These are phyloP conservation scores for Phanerochaete carnosa DNA, from an alignment of 768 basidiomycete species.

Conservation along the genomic window DNA sequence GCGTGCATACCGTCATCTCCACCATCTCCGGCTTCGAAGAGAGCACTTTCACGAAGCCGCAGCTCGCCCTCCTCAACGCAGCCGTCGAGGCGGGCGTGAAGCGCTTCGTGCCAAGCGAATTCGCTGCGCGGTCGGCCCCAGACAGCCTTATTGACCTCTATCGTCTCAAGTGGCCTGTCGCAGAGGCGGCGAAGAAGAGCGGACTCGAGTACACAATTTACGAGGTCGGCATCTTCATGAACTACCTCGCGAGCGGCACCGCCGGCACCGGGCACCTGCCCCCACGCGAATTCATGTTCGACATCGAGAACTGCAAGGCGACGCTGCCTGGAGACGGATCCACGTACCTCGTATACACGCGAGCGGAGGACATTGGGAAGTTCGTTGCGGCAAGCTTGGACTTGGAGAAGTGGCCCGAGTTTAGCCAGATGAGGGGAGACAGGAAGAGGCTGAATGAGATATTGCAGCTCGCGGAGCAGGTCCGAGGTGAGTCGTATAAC, in stretches of 20 bases:
- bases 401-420: not conserved
- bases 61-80: constrained; percentile 9
- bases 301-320: not conserved
- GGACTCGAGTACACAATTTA: constrained; percentile 8
- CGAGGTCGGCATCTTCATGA: constrained; percentile 8
- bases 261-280: not conserved
- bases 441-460: not conserved
- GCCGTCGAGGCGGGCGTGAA: constrained; percentile 5
- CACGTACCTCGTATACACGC: not conserved
- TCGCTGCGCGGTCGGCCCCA: not conserved
- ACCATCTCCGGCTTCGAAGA: not conserved
- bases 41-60: not conserved
- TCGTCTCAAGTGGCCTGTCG: not conserved
- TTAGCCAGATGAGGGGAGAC: constrained; percentile 1
- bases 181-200: not conserved
- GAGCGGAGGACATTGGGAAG: not conserved
- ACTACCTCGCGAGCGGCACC: constrained; percentile 6
- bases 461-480: not conserved
- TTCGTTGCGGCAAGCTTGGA: constrained; percentile 9
- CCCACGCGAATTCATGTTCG: not conserved
- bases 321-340: not conserved
- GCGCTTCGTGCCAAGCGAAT: constrained; percentile 11
- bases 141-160: not conserved
- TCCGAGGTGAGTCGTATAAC: not conserved
- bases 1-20: constrained; percentile 12